phyloP scores from a whole-genome alignment of 2,329 filamentous ascomycete species.

The Kalmusia sp. region DNA sequence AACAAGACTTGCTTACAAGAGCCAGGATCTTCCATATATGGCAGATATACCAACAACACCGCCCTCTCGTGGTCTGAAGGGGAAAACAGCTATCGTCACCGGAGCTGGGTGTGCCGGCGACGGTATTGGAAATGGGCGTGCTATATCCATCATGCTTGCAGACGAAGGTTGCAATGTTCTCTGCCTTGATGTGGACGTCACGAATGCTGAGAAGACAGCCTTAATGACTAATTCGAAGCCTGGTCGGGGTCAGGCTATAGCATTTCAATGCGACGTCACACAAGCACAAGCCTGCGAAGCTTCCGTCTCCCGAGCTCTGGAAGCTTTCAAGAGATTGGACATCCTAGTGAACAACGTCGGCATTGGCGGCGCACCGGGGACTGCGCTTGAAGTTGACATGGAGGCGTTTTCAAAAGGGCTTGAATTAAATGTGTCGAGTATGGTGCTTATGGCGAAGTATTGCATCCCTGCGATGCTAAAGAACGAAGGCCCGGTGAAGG shows the following conservation, averaged over 20 bases:
- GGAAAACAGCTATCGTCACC: conserved; percentile 62
- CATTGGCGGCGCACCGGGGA: conserved; percentile 64
- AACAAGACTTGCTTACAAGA: not conserved
- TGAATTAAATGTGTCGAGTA: conserved; percentile 68
- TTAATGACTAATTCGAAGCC: conserved; percentile 56
- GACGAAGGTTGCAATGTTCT: conserved; percentile 65
- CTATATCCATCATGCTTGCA: conserved; percentile 65
- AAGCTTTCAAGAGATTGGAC: conserved; percentile 63
- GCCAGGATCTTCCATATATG: conserved; percentile 10
- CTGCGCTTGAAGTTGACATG: conserved; percentile 67
- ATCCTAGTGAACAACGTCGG: conserved; percentile 72
- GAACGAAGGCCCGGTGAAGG: conserved; percentile 56
- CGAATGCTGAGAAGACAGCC: conserved; percentile 61
- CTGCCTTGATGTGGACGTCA: conserved; percentile 62
- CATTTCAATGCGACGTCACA: conserved; percentile 63
- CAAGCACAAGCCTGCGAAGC: conserved; percentile 58
- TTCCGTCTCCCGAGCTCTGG: conserved; percentile 50
- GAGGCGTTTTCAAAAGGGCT: conserved; percentile 63
- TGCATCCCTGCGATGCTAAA: conserved; percentile 66
- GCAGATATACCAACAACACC: conserved; percentile 22
- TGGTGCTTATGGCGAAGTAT: conserved; percentile 70
- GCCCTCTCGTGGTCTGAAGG: conserved; percentile 50
- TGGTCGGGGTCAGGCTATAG: conserved; percentile 48
- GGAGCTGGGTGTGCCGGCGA: conserved; percentile 65
- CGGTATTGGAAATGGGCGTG: conserved; percentile 67